A percentile compares a stretch with the other conserved stretches of the same genome.
Conservation (phyloP, 129 eudicot genomes). For the Flaveria robusta region DNA sequence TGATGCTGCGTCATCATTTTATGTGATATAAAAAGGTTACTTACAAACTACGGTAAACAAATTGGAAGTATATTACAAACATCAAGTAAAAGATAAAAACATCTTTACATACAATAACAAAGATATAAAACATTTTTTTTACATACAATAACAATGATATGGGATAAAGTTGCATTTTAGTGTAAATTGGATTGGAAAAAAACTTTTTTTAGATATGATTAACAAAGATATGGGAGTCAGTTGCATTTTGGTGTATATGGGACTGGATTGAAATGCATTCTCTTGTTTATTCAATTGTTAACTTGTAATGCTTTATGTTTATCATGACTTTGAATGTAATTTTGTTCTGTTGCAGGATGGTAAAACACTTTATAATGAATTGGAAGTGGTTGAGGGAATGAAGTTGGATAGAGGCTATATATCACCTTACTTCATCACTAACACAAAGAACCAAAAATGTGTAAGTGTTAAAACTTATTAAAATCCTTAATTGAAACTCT, state of each 20-base stretch:
- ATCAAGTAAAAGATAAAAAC: background rate
- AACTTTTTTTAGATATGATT: too few relatives aligned
- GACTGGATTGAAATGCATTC: slow-evolving; percentile 4
- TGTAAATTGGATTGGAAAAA: background rate
- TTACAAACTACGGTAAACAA: background rate
- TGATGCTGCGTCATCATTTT: background rate
- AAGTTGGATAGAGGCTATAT: slow-evolving; percentile 65
- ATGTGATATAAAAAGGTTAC: background rate
- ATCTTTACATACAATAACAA: background rate
- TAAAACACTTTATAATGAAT: slow-evolving; percentile 60
- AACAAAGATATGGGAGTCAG: background rate
- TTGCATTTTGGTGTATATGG: too few relatives aligned
- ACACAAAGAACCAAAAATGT: slow-evolving; percentile 59
- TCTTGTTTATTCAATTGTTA: background rate
- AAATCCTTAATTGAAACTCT: background rate
- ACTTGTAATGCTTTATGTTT: background rate
- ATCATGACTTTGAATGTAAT: slow-evolving; percentile 6
- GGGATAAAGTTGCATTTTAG: background rate
- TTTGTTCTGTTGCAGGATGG: slow-evolving; percentile 48
- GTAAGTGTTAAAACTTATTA: slow-evolving; percentile 36
- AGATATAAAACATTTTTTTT: background rate
- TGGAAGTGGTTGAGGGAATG: slow-evolving; percentile 70
- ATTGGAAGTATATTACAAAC: background rate
- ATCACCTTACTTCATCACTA: slow-evolving; percentile 64
- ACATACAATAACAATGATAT: too few relatives aligned